phyloP scores from a whole-genome alignment of 257 asterid genomes.

The Orobanche coerulescens region DNA sequence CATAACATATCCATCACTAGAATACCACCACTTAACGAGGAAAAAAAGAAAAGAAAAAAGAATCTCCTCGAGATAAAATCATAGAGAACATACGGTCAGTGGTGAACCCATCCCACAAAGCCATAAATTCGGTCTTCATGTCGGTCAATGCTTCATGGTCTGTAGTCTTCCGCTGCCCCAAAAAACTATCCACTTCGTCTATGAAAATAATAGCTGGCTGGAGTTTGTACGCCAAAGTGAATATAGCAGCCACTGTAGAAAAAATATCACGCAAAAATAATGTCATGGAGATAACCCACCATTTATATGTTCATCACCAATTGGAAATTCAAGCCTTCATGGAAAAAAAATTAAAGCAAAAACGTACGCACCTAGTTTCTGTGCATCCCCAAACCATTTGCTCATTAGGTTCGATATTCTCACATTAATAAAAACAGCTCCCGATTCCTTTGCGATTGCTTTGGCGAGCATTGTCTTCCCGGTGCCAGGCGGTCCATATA shows the following conservation, averaged over 20 bases:
- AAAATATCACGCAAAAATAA: neutral
- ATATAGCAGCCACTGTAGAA: conserved; percentile 84
- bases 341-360: neutral
- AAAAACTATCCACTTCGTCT: conserved; percentile 96
- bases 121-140: conserved; percentile 98
- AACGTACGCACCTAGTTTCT: conserved; percentile 62
- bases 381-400: conserved; percentile 99
- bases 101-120: conserved; percentile 98
- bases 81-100: conserved; percentile 60
- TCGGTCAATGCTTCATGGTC: conserved; percentile 81
- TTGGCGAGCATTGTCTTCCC: conserved; percentile 99
- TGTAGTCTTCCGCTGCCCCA: conserved; percentile 82
- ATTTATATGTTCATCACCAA: neutral
- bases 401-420: conserved; percentile 87
- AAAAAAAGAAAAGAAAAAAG: conserved; percentile 2
- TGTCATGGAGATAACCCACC: neutral
- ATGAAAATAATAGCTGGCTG: conserved; percentile 97
- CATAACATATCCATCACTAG: neutral
- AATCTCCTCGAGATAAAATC: neutral
- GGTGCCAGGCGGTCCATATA: conserved; percentile 96
- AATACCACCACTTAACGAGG: neutral
- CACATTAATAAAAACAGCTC: conserved; percentile 83
- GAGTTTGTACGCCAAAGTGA: conserved; percentile 87
- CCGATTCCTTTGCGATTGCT: conserved; percentile 95
- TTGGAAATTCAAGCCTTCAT: neutral